Evolutionary conservation across 1,284 basidiomycete species (phyloP).

Genomic region (Rhodotorula sp.): DNA sequence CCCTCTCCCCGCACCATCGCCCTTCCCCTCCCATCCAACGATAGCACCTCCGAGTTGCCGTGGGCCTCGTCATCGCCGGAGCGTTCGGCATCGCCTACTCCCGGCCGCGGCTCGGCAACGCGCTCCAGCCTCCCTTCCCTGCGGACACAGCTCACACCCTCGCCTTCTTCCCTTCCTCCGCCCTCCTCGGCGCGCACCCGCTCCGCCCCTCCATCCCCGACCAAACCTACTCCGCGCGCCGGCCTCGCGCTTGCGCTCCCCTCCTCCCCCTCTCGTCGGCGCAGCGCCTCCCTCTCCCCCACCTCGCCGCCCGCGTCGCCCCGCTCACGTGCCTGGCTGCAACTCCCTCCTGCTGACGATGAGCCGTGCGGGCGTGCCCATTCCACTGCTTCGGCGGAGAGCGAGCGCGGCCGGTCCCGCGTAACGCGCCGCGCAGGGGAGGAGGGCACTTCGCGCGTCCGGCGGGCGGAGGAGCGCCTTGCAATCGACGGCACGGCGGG

Average conservation of each 20-base stretch:
- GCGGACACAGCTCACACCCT: neutral
- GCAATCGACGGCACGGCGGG: too few relatives aligned
- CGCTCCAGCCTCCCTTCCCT: neutral
- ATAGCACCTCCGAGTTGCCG: neutral
- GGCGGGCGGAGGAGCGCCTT: too few relatives aligned
- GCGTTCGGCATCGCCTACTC: neutral
- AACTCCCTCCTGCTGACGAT: too few relatives aligned
- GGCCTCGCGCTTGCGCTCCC: too few relatives aligned
- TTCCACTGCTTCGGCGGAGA: too few relatives aligned
- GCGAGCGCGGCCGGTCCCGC: neutral
- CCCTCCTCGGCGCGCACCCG: neutral
- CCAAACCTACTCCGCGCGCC: too few relatives aligned
- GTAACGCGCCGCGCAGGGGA: neutral
- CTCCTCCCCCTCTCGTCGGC: too few relatives aligned
- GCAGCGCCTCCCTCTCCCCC: too few relatives aligned
- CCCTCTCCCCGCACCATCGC: neutral
- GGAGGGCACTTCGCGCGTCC: too few relatives aligned
- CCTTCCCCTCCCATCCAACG: neutral
- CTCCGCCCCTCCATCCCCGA: neutral
- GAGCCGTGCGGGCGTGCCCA: too few relatives aligned
- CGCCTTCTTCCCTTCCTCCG: neutral
- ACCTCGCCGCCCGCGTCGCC: too few relatives aligned
- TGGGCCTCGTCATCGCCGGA: neutral
- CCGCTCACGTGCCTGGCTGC: too few relatives aligned
- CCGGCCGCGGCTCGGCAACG: neutral